Base-by-base conservation (phyloP, 2,329 filamentous ascomycete species). In the Neofusicoccum kwambonambiense region DNA sequence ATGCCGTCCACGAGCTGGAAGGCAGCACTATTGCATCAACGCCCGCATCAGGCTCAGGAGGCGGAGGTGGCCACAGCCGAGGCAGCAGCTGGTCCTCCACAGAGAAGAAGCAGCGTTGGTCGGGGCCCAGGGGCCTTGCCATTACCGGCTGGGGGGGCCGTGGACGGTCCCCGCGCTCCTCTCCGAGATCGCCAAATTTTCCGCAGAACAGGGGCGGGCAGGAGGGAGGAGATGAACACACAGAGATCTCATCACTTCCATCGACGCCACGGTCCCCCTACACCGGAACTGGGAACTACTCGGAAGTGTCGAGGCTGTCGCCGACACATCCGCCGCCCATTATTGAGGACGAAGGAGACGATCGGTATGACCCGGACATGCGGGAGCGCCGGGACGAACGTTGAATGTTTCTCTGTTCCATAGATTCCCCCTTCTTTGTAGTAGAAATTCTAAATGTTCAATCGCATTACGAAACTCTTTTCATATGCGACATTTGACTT, bases 291-390 rank as follows among this genome's bases (percentile, higher is more conserved):
- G 58, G 34, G 9, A 61, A 22, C 3, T 50, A 50, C n/a, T 50
- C 47, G 34, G 44, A 62, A 3, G 58, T 51, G 47, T 39, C 45
- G 9, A 49, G 47, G 58, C 11, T 45, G 58, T 50, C 42, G 12
- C 58, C 58, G 44, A 41, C 42, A 45, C 42, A 50, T 51, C 58
- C 58, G 35, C 58, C 58, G 44, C 27, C 44, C 34, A 62, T 62
- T 31, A 37, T 12, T 13, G 58, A 62, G 35, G 58, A 62, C 6
- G 37, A 49, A 27, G 12, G 44, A n/a, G 57, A 31, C 3, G 57
- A 35, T n/a, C 7, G 37, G 42, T 31, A 13, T 39, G 58, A 58
- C 37, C 34, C 8, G 13, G 37, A 34, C 5, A 1, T 31, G 31
- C 22, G 45, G 31, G 8, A 13, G 7, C 6, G 45, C 13, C 45